Conservation (phyloP, 352 stramenopile genomes). For the Thraustotheca clavata region DNA sequence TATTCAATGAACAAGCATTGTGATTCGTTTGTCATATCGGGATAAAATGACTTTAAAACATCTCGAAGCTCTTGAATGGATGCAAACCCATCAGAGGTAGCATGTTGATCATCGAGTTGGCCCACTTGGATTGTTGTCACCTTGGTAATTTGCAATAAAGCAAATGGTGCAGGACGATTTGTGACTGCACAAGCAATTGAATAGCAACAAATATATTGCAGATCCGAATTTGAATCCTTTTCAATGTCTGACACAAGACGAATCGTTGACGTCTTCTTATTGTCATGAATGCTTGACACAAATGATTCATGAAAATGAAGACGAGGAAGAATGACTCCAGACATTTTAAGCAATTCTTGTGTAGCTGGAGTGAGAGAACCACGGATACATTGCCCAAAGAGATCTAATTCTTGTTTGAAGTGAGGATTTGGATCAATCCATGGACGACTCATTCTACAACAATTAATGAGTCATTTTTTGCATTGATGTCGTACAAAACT, state of each 20-base stretch:
- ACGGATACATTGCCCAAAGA: conserved; percentile 29
- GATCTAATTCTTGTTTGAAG: conserved; percentile 41
- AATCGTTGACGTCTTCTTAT: conserved; percentile 58
- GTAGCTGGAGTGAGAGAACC: background rate
- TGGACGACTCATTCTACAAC: conserved; percentile 38
- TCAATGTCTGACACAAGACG: conserved; percentile 41
- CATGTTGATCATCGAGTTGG: conserved; percentile 27
- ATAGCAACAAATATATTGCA: conserved; percentile 29
- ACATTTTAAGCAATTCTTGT: background rate
- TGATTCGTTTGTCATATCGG: conserved; percentile 33
- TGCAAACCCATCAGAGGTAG: conserved; percentile 38
- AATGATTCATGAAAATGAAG: conserved; percentile 51
- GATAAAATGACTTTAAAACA: conserved; percentile 51
- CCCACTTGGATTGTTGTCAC: conserved; percentile 28
- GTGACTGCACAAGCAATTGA: conserved; percentile 38
- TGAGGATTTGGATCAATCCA: conserved; percentile 63
- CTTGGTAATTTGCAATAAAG: conserved; percentile 36
- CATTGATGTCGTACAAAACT: conserved; percentile 30
- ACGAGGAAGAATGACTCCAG: conserved; percentile 25
- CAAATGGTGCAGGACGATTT: conserved; percentile 28
- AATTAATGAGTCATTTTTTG: background rate
- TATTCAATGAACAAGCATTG: conserved; percentile 33
- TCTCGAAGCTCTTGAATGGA: conserved; percentile 32
- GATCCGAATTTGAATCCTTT: conserved; percentile 46
- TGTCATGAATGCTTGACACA: conserved; percentile 31